phyloP scores from a whole-genome alignment of 2,329 filamentous ascomycete species.

The Penicillium sp. region DNA sequence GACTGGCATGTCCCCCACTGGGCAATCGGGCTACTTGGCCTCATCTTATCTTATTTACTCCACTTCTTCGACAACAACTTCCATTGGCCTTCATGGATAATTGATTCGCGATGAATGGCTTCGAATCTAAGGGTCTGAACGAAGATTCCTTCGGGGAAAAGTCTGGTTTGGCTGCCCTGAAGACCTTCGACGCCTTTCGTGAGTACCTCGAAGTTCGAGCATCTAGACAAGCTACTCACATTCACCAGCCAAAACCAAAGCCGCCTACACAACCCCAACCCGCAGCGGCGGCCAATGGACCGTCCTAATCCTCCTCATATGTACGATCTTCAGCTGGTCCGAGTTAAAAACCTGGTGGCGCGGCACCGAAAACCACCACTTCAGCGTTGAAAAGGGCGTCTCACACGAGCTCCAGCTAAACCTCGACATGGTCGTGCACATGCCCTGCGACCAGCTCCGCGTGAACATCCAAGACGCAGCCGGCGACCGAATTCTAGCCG shows the following conservation, averaged over 20 bases:
- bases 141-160: slow-evolving; percentile 80
- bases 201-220: slow-evolving; percentile 43
- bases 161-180: slow-evolving; percentile 58
- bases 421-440: slow-evolving; percentile 85
- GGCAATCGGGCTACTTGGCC: slow-evolving; percentile 30
- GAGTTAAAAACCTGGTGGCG: slow-evolving; percentile 82
- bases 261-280: slow-evolving; percentile 83
- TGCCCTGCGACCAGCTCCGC: slow-evolving; percentile 86
- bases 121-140: slow-evolving; percentile 66
- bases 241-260: slow-evolving; percentile 81
- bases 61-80: slow-evolving; percentile 19
- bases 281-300: slow-evolving; percentile 93
- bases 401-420: slow-evolving; percentile 90
- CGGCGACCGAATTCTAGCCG: slow-evolving; percentile 86
- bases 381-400: slow-evolving; percentile 89
- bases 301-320: slow-evolving; percentile 73
- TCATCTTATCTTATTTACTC: slow-evolving; percentile 30
- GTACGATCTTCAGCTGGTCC: slow-evolving; percentile 70
- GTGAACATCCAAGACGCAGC: slow-evolving; percentile 96
- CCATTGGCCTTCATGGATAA: slow-evolving; percentile 26
- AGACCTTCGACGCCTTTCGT: slow-evolving; percentile 97
- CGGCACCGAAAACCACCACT: slow-evolving; percentile 82
- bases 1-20: slow-evolving; percentile 3
- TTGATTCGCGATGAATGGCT: slow-evolving; percentile 69
- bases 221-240: background rate